Conservation (phyloP, 345 rosid species). For the Hibiscus syriacus region DNA sequence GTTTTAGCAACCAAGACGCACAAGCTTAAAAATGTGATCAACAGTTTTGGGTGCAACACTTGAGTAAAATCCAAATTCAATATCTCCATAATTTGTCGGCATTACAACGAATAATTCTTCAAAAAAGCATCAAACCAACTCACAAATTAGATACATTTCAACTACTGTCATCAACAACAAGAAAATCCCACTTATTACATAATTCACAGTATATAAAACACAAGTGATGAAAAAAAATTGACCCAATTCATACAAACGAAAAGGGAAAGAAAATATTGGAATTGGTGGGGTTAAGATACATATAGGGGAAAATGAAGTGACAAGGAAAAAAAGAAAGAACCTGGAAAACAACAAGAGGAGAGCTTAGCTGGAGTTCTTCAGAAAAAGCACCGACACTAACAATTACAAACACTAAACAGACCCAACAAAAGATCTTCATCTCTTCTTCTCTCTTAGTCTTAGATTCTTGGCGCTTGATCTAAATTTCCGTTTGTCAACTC, state of each 20-base stretch:
- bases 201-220: not conserved
- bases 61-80: conserved; percentile 87
- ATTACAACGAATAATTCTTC: conserved; percentile 4
- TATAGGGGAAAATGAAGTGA: not conserved
- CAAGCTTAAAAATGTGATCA: conserved; percentile 88
- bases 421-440: conserved; percentile 24
- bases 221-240: not conserved
- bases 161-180: not conserved
- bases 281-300: not conserved
- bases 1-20: conserved; percentile 76
- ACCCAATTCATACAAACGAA: not conserved
- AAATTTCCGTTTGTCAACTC: not conserved
- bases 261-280: not conserved
- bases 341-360: conserved; percentile 96
- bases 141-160: not conserved
- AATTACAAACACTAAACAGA: conserved; percentile 15
- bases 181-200: not conserved
- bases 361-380: conserved; percentile 60
- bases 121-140: not conserved
- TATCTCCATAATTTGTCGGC: conserved; percentile 82
- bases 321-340: conserved; percentile 23
- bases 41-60: conserved; percentile 86
- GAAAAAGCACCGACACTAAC: conserved; percentile 27
- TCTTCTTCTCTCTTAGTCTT: not conserved
- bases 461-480: not conserved